A percentile compares a stretch with the other conserved stretches of the same genome.
phyloP scores from a whole-genome alignment of 768 basidiomycete species.

The Cubamyces sp. region DNA sequence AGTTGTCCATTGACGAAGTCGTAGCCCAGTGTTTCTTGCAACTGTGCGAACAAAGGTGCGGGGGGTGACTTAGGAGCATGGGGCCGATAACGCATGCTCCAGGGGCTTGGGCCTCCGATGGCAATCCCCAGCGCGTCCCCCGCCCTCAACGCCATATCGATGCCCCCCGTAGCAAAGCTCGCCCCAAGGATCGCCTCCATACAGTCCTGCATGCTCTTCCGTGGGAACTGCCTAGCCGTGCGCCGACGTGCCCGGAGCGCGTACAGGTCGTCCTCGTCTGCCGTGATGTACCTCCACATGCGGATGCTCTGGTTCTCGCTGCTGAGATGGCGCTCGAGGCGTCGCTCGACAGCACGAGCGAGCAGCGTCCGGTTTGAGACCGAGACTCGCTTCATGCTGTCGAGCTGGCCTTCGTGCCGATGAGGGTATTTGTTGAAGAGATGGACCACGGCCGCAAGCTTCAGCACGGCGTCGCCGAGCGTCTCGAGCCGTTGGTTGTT shows the following conservation, averaged over 20 bases:
- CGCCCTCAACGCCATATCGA: constrained; percentile 64
- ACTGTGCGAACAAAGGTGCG: constrained; percentile 50
- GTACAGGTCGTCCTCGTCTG: constrained; percentile 42
- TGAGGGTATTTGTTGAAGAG: constrained; percentile 76
- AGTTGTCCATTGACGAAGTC: constrained; percentile 64
- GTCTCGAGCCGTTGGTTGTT: constrained; percentile 89
- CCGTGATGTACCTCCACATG: constrained; percentile 61
- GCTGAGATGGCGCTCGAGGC: constrained; percentile 65
- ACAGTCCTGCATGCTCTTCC: constrained; percentile 82
- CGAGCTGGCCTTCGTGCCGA: constrained; percentile 84
- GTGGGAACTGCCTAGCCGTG: constrained; percentile 55
- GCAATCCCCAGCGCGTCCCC: constrained; percentile 70
- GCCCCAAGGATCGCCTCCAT: constrained; percentile 88
- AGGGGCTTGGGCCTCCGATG: constrained; percentile 72
- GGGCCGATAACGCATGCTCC: constrained; percentile 61
- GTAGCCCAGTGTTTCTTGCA: constrained; percentile 75
- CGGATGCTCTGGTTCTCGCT: constrained; percentile 56
- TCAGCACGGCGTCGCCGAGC: constrained; percentile 82
- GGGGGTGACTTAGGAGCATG: constrained; percentile 38
- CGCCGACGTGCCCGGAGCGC: constrained; percentile 33
- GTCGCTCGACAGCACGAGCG: constrained; percentile 62
- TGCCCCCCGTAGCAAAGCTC: constrained; percentile 72
- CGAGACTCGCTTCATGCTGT: constrained; percentile 60
- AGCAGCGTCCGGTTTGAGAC: constrained; percentile 77
- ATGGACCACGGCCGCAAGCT: constrained; percentile 75